Evolutionary conservation across 2,329 filamentous ascomycete genomes (phyloP), one percentile per base, ranked within the genome.

Genomic region (Nothophoma quercina): DNA sequence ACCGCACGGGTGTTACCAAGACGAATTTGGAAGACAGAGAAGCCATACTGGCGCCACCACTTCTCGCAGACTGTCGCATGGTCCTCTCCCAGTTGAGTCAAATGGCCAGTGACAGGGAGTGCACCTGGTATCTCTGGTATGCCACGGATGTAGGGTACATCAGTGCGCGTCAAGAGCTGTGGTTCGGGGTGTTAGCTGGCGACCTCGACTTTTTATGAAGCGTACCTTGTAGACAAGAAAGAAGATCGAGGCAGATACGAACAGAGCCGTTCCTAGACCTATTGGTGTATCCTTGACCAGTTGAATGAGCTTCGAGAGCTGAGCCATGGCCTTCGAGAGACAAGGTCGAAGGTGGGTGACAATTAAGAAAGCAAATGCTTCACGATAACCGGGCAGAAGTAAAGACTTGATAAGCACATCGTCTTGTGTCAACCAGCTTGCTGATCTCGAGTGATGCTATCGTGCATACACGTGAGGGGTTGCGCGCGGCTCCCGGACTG

Each of bases 1-100:
- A 83, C 80, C 0, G 80, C 80, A 13, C 81, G 69, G 0, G 77
- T 83, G 57, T 83, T 83, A 9, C 81, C 81, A 1, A 84, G 73
- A 12, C 77, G 74, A 44, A 88, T 78, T 53, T 83, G 80, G 60
- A 80, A 83, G 38, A 81, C 75, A 1, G 79, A 78, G 8, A 76
- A 63, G 4, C 74, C 70, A 60, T 81, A 80, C 63, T 79, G 67
- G 13, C 74, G 72, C 78, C 78, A 81, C 78, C 79, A 81, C 45
- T 73, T 74, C 52, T 80, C 81, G 47, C 80, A 83, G 2, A 77
- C 70, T 7, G 76, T 80, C 16, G 81, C 81, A 67, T 84, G 81
- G 58, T 83, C 81, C 3, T 81, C 79, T 13, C 81, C 81, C 2
- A 83, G 76, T 21, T 77, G 71, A 5, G 81, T 73, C 3, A 83